phyloP scores from a whole-genome alignment of 257 asterid genomes.

The Gentiana straminea region DNA sequence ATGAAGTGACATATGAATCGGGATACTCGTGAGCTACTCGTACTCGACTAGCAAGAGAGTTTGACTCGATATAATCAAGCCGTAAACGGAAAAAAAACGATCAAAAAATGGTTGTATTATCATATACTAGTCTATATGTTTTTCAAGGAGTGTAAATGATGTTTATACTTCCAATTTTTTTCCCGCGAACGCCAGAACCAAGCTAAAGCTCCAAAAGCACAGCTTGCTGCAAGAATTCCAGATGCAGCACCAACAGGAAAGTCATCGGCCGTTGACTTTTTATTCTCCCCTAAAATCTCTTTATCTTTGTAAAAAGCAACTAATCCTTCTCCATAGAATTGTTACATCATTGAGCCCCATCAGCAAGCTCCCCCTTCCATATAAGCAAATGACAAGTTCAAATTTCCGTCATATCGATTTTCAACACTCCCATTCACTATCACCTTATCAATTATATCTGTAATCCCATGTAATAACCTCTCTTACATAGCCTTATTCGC shows the following conservation, averaged over 20 bases:
- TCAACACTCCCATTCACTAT: slow-evolving; percentile 91
- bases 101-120: too few relatives aligned
- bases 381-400: slow-evolving; percentile 87
- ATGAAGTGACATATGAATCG: too few relatives aligned
- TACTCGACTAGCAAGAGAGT: too few relatives aligned
- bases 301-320: slow-evolving; percentile 42
- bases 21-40: too few relatives aligned
- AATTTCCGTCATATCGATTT: slow-evolving; percentile 70
- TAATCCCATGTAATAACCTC: slow-evolving; percentile 61
- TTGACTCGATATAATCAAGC: too few relatives aligned
- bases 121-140: too few relatives aligned
- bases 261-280: slow-evolving; percentile 30
- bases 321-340: slow-evolving; percentile 61
- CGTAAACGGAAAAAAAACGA: too few relatives aligned
- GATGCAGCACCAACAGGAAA: slow-evolving; percentile 94
- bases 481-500: slow-evolving; percentile 55
- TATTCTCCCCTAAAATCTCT: slow-evolving; percentile 28
- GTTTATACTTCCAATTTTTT: slow-evolving; percentile 88
- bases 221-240: slow-evolving; percentile 93
- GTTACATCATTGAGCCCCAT: slow-evolving; percentile 99
- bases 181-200: slow-evolving; percentile 97
- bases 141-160: slow-evolving; percentile 62
- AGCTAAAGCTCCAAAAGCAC: slow-evolving; percentile 87
- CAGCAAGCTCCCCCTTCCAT: slow-evolving; percentile 98
- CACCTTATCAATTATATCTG: slow-evolving; percentile 60